phyloP scores from a whole-genome alignment of 495 filamentous ascomycete genomes.

The Melanomma pulvis-pyrius region DNA sequence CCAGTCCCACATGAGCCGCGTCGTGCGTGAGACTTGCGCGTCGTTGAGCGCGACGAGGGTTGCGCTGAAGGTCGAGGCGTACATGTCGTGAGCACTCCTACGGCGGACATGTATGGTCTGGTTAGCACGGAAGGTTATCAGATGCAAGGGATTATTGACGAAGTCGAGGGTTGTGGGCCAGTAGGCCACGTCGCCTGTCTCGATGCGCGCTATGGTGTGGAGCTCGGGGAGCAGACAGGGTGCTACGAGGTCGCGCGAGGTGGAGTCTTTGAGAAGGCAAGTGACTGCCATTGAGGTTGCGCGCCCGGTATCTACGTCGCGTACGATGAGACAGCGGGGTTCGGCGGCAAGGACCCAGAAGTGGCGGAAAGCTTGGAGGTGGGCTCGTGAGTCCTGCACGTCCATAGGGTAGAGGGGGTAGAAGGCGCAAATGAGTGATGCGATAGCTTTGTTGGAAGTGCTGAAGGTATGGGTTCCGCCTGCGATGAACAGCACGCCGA shows the following conservation, averaged over 20 bases:
- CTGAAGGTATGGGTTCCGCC: constrained; percentile 90
- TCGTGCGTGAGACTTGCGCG: constrained; percentile 31
- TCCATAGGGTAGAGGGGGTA: constrained; percentile 89
- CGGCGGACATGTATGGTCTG: constrained; percentile 82
- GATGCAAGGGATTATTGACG: constrained; percentile 60
- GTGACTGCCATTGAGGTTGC: constrained; percentile 74
- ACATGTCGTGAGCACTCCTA: constrained; percentile 67
- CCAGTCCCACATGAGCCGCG: constrained; percentile 66
- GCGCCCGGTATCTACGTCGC: constrained; percentile 79
- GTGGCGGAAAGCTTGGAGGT: constrained; percentile 95
- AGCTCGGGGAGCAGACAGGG: constrained; percentile 88
- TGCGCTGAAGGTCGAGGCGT: constrained; percentile 71
- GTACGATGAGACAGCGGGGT: constrained; percentile 79
- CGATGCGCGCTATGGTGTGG: constrained; percentile 64
- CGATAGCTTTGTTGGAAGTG: constrained; percentile 83
- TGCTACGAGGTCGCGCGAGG: constrained; percentile 37
- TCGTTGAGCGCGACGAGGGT: constrained; percentile 56
- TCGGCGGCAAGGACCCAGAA: constrained; percentile 96
- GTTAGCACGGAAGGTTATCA: constrained; percentile 70
- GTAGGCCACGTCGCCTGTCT: constrained; percentile 70
- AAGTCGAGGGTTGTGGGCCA: constrained; percentile 89
- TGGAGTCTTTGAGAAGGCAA: constrained; percentile 56
- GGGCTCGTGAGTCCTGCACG: constrained; percentile 89
- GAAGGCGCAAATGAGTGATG: constrained; percentile 84
- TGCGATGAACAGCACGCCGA: constrained; percentile 88